Evolutionary conservation across 345 rosid genomes (phyloP).

Genomic region (Acer saccharum): DNA sequence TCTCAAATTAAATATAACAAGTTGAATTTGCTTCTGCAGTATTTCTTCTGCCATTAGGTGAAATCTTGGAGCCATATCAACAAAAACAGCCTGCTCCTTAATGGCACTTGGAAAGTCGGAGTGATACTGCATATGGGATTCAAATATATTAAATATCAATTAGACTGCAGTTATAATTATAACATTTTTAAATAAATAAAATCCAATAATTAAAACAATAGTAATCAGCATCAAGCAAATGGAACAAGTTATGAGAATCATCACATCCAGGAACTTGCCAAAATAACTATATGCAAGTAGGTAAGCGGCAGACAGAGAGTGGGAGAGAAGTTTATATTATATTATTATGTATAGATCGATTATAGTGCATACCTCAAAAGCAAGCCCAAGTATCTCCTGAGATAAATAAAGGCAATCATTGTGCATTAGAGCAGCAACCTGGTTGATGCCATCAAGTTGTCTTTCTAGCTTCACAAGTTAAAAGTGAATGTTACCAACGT

Average conservation of each 20-base stretch:
- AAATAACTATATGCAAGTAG: background rate
- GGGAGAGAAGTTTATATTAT: background rate
- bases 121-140: constrained; percentile 62
- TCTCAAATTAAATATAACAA: constrained; percentile 65
- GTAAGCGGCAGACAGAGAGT: background rate
- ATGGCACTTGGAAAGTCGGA: constrained; percentile 72
- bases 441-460: constrained; percentile 89
- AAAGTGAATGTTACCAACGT: constrained; percentile 31
- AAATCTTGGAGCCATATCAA: constrained; percentile 88
- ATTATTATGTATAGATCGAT: background rate
- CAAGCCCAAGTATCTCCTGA: constrained; percentile 86
- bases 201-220: constrained; percentile 9
- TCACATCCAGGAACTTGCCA: background rate
- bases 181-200: constrained; percentile 15
- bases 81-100: constrained; percentile 85
- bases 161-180: background rate
- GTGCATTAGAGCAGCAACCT: constrained; percentile 88
- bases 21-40: constrained; percentile 76
- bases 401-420: constrained; percentile 89
- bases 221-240: background rate
- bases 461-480: constrained; percentile 84
- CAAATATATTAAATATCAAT: background rate
- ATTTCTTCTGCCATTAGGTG: constrained; percentile 81
- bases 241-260: background rate
- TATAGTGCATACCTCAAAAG: constrained; percentile 73